Conservation (phyloP, 768 basidiomycete genomes). For the Amanita pseudoporphyria region DNA sequence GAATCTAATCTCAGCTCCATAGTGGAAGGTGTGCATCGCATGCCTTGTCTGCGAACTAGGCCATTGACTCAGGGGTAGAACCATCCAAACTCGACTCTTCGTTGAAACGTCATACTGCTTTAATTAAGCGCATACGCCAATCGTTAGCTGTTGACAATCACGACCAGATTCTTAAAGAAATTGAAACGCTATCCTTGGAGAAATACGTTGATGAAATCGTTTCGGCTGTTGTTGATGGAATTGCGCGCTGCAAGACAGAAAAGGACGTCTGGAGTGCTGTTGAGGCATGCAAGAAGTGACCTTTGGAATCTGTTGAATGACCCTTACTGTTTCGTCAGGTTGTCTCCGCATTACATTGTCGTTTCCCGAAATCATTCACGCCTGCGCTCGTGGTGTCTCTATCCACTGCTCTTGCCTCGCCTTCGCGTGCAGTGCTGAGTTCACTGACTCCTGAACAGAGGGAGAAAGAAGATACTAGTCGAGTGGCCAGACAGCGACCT, state of each 20-base stretch:
- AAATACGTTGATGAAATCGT: constrained; percentile 97
- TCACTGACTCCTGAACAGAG: constrained; percentile 63
- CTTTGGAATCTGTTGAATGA: constrained; percentile 2
- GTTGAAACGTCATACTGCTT: constrained; percentile 88
- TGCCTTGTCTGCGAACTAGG: constrained; percentile 8
- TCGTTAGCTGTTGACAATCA: constrained; percentile 75
- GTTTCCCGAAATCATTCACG: constrained; percentile 77
- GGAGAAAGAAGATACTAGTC: constrained; percentile 83
- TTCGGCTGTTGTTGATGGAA: constrained; percentile 77
- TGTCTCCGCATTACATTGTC: constrained; percentile 79
- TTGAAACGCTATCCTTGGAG: constrained; percentile 81
- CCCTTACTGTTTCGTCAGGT: constrained; percentile 38
- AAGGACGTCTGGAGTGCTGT: constrained; percentile 88
- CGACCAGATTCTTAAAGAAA: constrained; percentile 87
- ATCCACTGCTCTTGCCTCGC: constrained; percentile 44
- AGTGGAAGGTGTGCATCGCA: constrained; percentile 31
- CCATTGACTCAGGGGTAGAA: constrained; percentile 31
- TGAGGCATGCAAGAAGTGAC: constrained; percentile 49
- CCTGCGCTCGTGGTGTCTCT: constrained; percentile 58
- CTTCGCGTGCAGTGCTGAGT: constrained; percentile 47
- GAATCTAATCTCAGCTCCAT: constrained; percentile 40
- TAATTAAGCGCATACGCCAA: constrained; percentile 88
- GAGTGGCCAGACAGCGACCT: constrained; percentile 77
- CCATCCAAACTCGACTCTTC: constrained; percentile 83
- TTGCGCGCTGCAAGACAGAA: constrained; percentile 82